Conservation (phyloP, 129 eudicot species). For the Kitagawia praeruptora region DNA sequence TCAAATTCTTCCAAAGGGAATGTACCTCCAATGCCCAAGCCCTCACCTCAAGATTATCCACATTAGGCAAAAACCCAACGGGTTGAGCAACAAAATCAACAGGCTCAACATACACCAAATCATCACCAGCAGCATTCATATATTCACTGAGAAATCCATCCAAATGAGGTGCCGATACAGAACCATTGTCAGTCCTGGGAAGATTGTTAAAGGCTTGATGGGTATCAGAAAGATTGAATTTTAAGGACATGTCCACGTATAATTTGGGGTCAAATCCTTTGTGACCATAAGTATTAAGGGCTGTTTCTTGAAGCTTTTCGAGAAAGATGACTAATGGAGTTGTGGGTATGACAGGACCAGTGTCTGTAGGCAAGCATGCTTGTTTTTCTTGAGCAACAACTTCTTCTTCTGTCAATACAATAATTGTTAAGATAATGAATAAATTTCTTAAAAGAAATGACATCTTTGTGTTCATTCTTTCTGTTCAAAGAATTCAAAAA, state of each 20-base stretch:
- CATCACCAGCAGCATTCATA: conserved; percentile 45
- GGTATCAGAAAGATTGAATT: conserved; percentile 38
- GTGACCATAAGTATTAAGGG: conserved; percentile 51
- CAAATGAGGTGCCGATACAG: conserved; percentile 36
- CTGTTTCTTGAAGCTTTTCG: conserved; percentile 51
- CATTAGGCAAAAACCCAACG: conserved; percentile 49
- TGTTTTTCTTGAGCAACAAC: conserved; percentile 3
- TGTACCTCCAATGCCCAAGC: conserved; percentile 80
- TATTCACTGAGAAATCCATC: conserved; percentile 34
- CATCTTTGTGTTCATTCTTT: background rate
- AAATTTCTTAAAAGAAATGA: background rate
- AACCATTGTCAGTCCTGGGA: conserved; percentile 34
- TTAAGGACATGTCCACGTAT: conserved; percentile 67
- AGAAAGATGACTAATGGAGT: conserved; percentile 68
- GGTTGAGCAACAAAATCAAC: conserved; percentile 69
- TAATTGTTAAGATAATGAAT: background rate
- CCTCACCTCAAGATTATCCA: conserved; percentile 55
- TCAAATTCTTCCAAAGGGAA: conserved; percentile 78
- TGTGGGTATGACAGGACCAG: conserved; percentile 59
- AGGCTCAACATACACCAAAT: conserved; percentile 59
- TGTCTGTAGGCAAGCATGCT: conserved; percentile 2
- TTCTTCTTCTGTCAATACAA: background rate
- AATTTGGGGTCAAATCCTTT: conserved; percentile 62
- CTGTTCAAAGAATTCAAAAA: background rate
- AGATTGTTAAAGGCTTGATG: conserved; percentile 43